Base-by-base conservation (phyloP, 2,329 filamentous ascomycete genomes). In the Xylariaceae sp. region DNA sequence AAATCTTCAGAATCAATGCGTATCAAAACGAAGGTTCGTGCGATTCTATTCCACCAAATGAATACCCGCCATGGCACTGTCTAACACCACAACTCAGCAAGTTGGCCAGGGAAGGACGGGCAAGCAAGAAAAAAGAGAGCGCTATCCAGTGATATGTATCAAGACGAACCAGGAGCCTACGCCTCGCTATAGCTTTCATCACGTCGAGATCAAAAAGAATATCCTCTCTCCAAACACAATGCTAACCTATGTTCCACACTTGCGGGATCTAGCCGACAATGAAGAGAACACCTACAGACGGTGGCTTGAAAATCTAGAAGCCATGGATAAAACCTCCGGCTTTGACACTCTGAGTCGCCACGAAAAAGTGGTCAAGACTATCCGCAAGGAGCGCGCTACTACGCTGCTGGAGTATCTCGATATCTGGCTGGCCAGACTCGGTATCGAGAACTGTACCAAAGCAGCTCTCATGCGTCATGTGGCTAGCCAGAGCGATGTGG, bases 221-320 rank as follows among this genome's bases (percentile, higher is more conserved):
- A 76, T 84, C 34, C 71, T 83, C 29, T 80, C 80, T 0, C 79
- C 80, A 3, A 81, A 83, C 62, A 82, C 80, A 1, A 80, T 80
- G 72, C 71, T 83, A 49, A 81, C 78, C 30, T 84, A 82, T 63
- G 79, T 83, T 13, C 81, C 81, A 13, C 80, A 83, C 65, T 67
- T 84, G 47, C 75, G 79, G 49, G 81, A 84, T 57, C 69, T 84
- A 26, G 76, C 80, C 44, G 76, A 76, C 21, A 75, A 76, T n/a
- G 80, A 83, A 62, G 80, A 82, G 61, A 70, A 72, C 13, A 74
- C 77, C 55, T 83, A 83, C 61, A 76, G 77, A 53, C 67, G 74
- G 16, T 84, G 80, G 80, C 73, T 84, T 12, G 74, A 79, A 57
- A 79, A 83, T 59, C 67, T 84, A 10, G 78, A 82, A 58, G 76